These are phyloP conservation scores for Entamoeba invadens DNA, from an alignment of 208 protist genomes.

Conservation along the genomic window DNA sequence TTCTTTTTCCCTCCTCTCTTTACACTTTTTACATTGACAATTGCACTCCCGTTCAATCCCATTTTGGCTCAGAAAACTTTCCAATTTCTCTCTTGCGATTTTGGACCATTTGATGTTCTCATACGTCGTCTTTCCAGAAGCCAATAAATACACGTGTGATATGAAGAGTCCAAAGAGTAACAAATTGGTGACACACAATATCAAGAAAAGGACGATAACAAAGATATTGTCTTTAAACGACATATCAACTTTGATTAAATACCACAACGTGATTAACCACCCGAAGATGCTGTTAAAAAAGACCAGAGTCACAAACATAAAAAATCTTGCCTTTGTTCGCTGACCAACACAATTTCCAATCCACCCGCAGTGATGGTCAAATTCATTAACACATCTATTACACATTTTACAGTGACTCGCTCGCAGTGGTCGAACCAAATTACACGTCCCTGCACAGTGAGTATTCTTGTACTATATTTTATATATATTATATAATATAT, in stretches of 20 bases:
- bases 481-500: no score
- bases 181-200: not conserved
- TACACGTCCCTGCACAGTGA: no score
- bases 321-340: conserved; percentile 33
- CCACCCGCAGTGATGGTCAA: conserved; percentile 41
- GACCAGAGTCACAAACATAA: conserved; percentile 5
- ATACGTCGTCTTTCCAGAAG: not conserved
- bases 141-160: not conserved
- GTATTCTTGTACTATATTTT: no score
- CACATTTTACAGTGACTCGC: conserved; percentile 31
- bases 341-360: conserved; percentile 32
- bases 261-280: not conserved
- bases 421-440: conserved; percentile 26
- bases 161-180: not conserved
- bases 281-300: not conserved
- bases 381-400: conserved; percentile 32
- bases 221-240: not conserved
- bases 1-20: no score
- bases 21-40: not conserved
- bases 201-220: not conserved
- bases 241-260: not conserved
- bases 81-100: not conserved
- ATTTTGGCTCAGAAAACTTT: not conserved
- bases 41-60: not conserved
- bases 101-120: not conserved